Conservation (phyloP, 148 eudicot genomes). For the Chenopodium quinoa region DNA sequence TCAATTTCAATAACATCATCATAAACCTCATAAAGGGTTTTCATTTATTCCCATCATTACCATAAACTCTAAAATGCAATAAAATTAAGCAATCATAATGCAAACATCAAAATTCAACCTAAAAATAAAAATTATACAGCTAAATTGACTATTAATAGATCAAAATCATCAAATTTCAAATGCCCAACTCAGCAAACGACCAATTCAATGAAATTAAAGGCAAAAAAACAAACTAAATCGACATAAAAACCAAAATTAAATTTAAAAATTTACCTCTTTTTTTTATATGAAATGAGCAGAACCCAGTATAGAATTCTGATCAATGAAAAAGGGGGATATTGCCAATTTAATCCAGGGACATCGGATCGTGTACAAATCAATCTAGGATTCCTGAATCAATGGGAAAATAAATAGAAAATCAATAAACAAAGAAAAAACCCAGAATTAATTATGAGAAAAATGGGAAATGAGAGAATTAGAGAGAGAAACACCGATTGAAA, state of each 20-base stretch:
- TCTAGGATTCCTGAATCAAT: constrained; percentile 40
- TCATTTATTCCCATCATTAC: constrained; percentile 11
- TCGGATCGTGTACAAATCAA: constrained; percentile 40
- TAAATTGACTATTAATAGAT: neutral
- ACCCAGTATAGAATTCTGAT: constrained; percentile 41
- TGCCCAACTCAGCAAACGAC: constrained; percentile 15
- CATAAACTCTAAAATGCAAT: neutral
- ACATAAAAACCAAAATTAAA: neutral
- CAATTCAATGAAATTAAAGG: constrained; percentile 33
- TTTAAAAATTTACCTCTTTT: constrained; percentile 34
- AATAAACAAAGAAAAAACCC: neutral
- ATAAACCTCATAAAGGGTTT: constrained; percentile 4
- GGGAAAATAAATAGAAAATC: neutral
- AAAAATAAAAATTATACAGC: constrained; percentile 18
- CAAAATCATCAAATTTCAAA: constrained; percentile 9
- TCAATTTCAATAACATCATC: constrained; percentile 20
- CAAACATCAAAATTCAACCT: constrained; percentile 10
- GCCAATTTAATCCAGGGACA: constrained; percentile 48
- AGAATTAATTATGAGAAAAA: neutral
- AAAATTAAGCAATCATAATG: neutral
- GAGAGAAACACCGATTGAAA: constrained; percentile 36
- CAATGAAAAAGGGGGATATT: constrained; percentile 39
- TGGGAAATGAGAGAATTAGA: constrained; percentile 5
- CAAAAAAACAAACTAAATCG: constrained; percentile 14
- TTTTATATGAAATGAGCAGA: constrained; percentile 41